phyloP scores from a whole-genome alignment of 108 stramenopile species.

The Epipyxis sp. region DNA sequence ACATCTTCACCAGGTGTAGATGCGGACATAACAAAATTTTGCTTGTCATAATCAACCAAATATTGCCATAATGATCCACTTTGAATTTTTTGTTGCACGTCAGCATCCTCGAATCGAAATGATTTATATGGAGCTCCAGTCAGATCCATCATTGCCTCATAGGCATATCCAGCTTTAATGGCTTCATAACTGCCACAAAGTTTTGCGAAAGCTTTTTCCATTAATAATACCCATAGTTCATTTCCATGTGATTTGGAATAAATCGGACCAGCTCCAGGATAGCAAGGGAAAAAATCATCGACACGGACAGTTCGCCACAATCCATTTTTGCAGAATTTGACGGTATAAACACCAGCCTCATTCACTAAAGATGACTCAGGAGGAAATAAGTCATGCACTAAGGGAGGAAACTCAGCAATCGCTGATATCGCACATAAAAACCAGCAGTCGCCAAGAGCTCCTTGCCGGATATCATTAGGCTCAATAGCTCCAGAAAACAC shows the following conservation, averaged over 20 bases:
- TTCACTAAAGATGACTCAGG: background rate
- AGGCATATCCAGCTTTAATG: conserved; percentile 37
- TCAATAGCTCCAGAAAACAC: conserved; percentile 3
- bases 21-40: conserved; percentile 41
- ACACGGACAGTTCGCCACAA: conserved; percentile 43
- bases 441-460: conserved; percentile 34
- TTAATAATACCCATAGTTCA: conserved; percentile 51
- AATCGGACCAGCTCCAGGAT: conserved; percentile 21
- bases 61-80: background rate
- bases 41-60: conserved; percentile 14
- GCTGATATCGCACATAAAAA: conserved; percentile 36
- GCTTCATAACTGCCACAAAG: conserved; percentile 36
- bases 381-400: conserved; percentile 25
- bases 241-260: background rate
- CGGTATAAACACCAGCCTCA: conserved; percentile 40
- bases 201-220: conserved; percentile 55
- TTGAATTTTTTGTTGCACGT: background rate
- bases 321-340: conserved; percentile 48
- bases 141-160: conserved; percentile 46
- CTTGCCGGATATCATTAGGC: conserved; percentile 25
- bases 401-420: conserved; percentile 19
- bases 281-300: conserved; percentile 48
- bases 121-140: conserved; percentile 36
- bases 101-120: background rate
- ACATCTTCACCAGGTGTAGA: conserved; percentile 43